Evolutionary conservation across 139 green algal genomes (phyloP).

Genomic region (Chlorella sp.): DNA sequence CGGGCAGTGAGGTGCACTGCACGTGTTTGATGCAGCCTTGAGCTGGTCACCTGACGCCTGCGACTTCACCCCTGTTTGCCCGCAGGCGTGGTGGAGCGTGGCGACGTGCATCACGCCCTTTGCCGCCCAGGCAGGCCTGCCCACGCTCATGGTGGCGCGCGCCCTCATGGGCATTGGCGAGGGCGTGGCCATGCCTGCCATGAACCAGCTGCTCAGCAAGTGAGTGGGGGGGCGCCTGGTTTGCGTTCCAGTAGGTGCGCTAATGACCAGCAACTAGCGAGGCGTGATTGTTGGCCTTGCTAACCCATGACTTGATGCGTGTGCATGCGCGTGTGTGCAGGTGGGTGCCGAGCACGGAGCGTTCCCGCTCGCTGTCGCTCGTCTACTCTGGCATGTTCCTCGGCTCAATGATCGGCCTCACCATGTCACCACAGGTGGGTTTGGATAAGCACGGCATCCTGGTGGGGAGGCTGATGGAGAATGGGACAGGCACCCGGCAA

Average conservation of each 20-base stretch:
- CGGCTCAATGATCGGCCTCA: constrained; percentile 81
- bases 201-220: constrained; percentile 95
- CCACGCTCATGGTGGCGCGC: constrained; percentile 68
- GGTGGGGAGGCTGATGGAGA: background rate
- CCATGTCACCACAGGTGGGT: constrained; percentile 8
- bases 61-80: too few species aligned
- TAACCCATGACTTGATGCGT: too few species aligned
- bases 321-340: too few species aligned
- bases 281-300: too few species aligned
- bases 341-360: constrained; percentile 86
- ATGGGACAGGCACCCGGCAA: background rate
- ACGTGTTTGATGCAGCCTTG: too few species aligned
- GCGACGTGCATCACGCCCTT: constrained; percentile 89
- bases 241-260: too few species aligned
- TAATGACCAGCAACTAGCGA: too few species aligned
- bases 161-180: constrained; percentile 95
- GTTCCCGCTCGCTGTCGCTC: constrained; percentile 80
- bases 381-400: constrained; percentile 97
- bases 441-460: background rate
- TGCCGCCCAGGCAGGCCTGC: constrained; percentile 74
- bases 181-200: constrained; percentile 96
- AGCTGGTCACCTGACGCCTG: too few species aligned
- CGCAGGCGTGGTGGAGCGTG: constrained; percentile 28
- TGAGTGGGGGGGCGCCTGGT: too few species aligned
- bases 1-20: too few species aligned